Evolutionary conservation across 805 yeast species (phyloP), one percentile per base, ranked within the genome.

Genomic region (Blastobotrys americana): DNA sequence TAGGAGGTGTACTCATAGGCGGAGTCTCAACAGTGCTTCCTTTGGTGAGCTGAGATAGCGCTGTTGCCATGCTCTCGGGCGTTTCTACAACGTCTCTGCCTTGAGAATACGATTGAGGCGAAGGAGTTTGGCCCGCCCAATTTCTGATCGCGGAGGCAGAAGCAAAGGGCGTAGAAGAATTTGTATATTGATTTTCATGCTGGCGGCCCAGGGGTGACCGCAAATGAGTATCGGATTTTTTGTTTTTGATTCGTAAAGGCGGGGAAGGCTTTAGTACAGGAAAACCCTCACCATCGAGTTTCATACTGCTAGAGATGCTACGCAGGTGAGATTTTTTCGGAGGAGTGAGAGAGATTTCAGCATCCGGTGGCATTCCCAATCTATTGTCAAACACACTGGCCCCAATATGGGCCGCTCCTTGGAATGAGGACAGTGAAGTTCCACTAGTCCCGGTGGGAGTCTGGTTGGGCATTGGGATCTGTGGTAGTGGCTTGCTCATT

Each of bases 221-320:
- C 31, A 25, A 8, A 8, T 25, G 31, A 13, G 31, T 8, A 13
- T 31, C 41, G 39, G 43, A 31, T 41, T 37, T 35, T 9, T 44
- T 43, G 40, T 36, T 33, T 13, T 17, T 21, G 9, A 44, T 33
- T 2, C 43, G 31, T 19, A 47, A 33, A 10, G 48, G 47, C 16
- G 45, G 42, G 15, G 48, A 41, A 15, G 50, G 47, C 39, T 46
- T 46, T 13, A 37, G 19, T 16, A 39, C 19, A 19, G 38, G 39
- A 2, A 36, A 4, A 10, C 42, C 28, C 20, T 43, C 41, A 2
- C 17, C 21, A n/a, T 40, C 37, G 20, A 34, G 18, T 20, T 40
- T 21, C 22, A 20, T 21, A 16, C 33, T 33, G 17, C 13, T 10
- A n/a, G 15, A 15, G 16, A 21, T 10, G 25, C 18, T n/a, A n/a